A percentile compares a stretch with the other conserved stretches of the same genome.
phyloP scores from a whole-genome alignment of 139 green algal genomes.

The Chlamydomonas schloesseri region DNA sequence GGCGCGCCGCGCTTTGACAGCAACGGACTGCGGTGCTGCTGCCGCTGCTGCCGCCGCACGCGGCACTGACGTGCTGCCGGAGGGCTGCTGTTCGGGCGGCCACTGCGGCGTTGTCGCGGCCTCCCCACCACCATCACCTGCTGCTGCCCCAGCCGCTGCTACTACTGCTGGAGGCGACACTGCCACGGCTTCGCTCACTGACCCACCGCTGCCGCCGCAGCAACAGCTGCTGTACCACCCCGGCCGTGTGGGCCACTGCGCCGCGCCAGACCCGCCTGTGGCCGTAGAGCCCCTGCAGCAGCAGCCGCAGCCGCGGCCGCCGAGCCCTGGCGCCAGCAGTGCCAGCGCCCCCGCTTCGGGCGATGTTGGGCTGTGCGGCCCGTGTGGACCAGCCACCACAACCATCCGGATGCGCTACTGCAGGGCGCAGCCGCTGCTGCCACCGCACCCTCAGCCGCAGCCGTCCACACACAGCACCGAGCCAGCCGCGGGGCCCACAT shows the following conservation, averaged over 20 bases:
- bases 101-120: too few species aligned
- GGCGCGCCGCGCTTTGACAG: not conserved
- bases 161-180: not conserved
- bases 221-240: not conserved
- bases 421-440: slow-evolving; percentile 27
- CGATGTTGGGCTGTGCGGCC: too few species aligned
- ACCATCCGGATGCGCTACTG: slow-evolving; percentile 43
- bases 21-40: too few species aligned
- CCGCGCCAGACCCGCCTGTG: not conserved
- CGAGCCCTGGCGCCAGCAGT: too few species aligned
- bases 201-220: too few species aligned
- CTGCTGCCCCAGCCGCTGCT: too few species aligned
- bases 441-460: not conserved
- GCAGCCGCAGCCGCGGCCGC: too few species aligned
- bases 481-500: too few species aligned
- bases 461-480: not conserved
- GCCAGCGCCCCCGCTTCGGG: too few species aligned
- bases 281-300: not conserved
- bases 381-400: too few species aligned
- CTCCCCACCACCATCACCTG: too few species aligned
- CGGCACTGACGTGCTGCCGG: not conserved
- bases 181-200: too few species aligned
- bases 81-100: not conserved
- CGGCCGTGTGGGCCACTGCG: slow-evolving; percentile 20
- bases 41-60: not conserved